Evolutionary conservation across 306 rosid genomes (phyloP), one percentile per base, ranked within the genome.

Genomic region (Abrus pulchellus): DNA sequence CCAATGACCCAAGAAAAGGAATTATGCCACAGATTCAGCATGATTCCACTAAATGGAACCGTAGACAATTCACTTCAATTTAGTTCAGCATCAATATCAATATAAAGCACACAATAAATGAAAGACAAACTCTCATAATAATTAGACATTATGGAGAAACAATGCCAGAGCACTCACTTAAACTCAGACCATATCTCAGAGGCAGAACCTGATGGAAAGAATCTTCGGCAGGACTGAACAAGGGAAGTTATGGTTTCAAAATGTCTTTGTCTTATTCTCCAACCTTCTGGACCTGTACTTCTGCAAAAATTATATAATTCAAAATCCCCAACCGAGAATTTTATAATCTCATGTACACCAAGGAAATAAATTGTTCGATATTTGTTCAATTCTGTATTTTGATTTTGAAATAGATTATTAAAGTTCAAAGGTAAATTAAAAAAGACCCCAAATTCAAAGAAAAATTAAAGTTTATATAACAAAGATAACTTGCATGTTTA

Each of bases 201-300:
- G 82, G 99, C 98, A 88, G 99, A 92, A 82, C 94, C 98, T 47
- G 85, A 82, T 13, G 92, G 98, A 89, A 91, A 95, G 81, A 95
- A 95, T 89, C 94, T 92, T 67, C 99, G 91, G 80, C 99, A 93
- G 64, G 97, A 93, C 73, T 93, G 92, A 76, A 93, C 99, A 88
- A 95, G 99, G 77, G 97, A 91, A 67, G 98, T 95, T 68, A 90
- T 93, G 44, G 94, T 72, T 88, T 83, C 99, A 75, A 93, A 95
- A 86, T 95, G 99, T 0, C 97, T 88, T 54, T 95, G 99, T 77
- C 93, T 91, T 76, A 95, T 68, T 85, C 98, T 93, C 99, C 99
- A 95, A 10, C 99, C 99, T 86, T 95, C 99, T 45, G 99, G 99
- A 63, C 99, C 99, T 60, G 99, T 90, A 87, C 80, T 93, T 89